Conservation (phyloP, 2,329 filamentous ascomycete genomes). For the Neocatenulostroma microsporum region DNA sequence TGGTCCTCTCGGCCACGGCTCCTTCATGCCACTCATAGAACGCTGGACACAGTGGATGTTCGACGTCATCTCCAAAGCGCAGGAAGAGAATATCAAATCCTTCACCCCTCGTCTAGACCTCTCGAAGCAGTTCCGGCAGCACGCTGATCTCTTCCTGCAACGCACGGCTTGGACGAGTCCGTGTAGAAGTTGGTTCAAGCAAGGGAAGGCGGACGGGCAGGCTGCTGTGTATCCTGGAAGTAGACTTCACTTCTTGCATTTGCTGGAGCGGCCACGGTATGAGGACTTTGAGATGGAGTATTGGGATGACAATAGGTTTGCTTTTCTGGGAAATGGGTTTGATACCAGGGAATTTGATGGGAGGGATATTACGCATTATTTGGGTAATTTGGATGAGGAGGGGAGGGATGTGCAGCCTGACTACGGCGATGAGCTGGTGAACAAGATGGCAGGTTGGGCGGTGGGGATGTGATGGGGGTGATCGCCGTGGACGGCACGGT, state of each 20-base stretch:
- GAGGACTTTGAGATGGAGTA: slow-evolving; percentile 39
- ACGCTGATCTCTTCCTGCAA: slow-evolving; percentile 35
- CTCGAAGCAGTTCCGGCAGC: slow-evolving; percentile 30
- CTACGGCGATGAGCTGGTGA: slow-evolving; percentile 34
- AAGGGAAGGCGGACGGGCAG: slow-evolving; percentile 31
- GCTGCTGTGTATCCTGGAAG: slow-evolving; percentile 34
- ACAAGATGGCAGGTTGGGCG: slow-evolving; percentile 32
- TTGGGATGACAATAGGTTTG: slow-evolving; percentile 34
- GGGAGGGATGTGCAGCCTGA: slow-evolving; percentile 37
- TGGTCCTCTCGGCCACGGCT: slow-evolving; percentile 34
- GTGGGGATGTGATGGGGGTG: slow-evolving; percentile 14
- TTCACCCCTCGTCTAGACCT: slow-evolving; percentile 30
- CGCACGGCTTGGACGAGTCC: slow-evolving; percentile 31
- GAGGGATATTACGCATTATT: slow-evolving; percentile 41
- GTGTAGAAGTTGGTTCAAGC: slow-evolving; percentile 32
- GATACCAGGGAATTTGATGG: slow-evolving; percentile 40
- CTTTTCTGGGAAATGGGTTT: slow-evolving; percentile 40
- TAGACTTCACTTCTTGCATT: slow-evolving; percentile 33
- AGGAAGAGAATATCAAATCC: slow-evolving; percentile 37
- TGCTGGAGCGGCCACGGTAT: slow-evolving; percentile 31
- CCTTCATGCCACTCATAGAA: slow-evolving; percentile 36
- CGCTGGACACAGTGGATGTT: slow-evolving; percentile 35
- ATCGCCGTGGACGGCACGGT: too few species aligned
- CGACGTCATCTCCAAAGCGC: slow-evolving; percentile 33
- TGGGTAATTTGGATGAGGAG: slow-evolving; percentile 32